Base-by-base conservation (phyloP, 192 early-diverging fungal genomes). In the Entophlyctis helioformis region DNA sequence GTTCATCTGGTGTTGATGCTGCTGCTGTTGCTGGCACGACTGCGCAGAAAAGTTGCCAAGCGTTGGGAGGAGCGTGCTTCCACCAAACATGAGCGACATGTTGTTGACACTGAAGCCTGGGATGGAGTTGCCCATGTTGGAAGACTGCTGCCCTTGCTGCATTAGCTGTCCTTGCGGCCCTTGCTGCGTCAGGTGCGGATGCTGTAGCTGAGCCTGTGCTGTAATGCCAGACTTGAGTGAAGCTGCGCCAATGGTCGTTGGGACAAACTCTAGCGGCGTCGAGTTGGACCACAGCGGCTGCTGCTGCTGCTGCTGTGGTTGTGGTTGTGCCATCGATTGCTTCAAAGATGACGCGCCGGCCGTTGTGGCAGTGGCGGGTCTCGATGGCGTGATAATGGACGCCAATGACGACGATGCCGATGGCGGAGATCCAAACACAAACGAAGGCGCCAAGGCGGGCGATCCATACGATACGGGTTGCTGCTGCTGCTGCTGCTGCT, bases 71-170 rank as follows among this genome's bases (percentile, higher is more conserved):
- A 43, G 0, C 42, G 29, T 0, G 50, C 27, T 9, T 51, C 16
- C 50, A 53, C 46, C n/a, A n/a, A n/a, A n/a, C n/a, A n/a, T n/a
- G n/a, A 43, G 45, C 25, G 20, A 46, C n/a, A 29, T 40, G 38
- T n/a, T 51, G 42, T n/a, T 36, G 15, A 9, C 8, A 3, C 5
- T 23, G 21, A 21, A 21, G 6, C n/a, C 36, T 16, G 10, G 4
- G 21, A 8, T 37, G 19, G 3, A 21, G 24, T 44, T 5, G 19
- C 10, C 6, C 25, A 27, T 42, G 49, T 27, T 21, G 36, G 20
- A 42, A 19, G 9, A 19, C 20, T 26, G 5, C 26, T 28, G 42
- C 7, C 5, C 22, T 29, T 44, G 42, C 21, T 19, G 21, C 5
- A 24, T 4, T 18, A 4, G 8, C 25, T 44, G 42, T 24, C 13